These are phyloP conservation scores for Carex arenaria DNA, from an alignment of 202 grass and related monocot species.

Conservation along the genomic window DNA sequence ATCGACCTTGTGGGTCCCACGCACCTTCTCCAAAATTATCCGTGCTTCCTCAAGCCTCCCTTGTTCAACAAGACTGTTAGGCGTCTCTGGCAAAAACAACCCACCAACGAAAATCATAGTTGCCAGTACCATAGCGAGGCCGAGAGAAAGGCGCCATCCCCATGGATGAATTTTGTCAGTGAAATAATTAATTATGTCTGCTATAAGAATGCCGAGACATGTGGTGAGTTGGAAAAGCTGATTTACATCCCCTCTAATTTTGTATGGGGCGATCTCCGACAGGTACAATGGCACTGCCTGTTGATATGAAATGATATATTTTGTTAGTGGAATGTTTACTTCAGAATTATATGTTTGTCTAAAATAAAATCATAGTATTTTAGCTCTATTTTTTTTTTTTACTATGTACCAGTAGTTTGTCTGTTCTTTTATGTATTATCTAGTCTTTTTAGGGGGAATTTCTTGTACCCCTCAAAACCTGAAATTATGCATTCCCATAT, in stretches of 20 bases:
- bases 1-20: conserved; percentile 77
- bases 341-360: neutral
- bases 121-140: conserved; percentile 75
- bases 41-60: conserved; percentile 60
- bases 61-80: conserved; percentile 88
- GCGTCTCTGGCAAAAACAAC: conserved; percentile 76
- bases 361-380: neutral
- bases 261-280: conserved; percentile 76
- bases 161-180: conserved; percentile 78
- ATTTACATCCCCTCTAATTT: conserved; percentile 94
- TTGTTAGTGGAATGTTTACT: neutral
- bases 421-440: neutral
- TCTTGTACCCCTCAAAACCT: too few relatives aligned
- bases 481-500: too few relatives aligned
- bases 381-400: neutral
- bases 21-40: conserved; percentile 68
- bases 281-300: conserved; percentile 78
- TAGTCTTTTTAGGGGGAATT: neutral
- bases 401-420: neutral
- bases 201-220: conserved; percentile 80
- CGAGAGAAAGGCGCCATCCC: conserved; percentile 86
- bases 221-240: conserved; percentile 97
- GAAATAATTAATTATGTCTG: conserved; percentile 88
- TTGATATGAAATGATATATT: neutral
- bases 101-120: conserved; percentile 70